Conservation (phyloP, 2,329 filamentous ascomycete species). For the Diaporthe australafricana region DNA sequence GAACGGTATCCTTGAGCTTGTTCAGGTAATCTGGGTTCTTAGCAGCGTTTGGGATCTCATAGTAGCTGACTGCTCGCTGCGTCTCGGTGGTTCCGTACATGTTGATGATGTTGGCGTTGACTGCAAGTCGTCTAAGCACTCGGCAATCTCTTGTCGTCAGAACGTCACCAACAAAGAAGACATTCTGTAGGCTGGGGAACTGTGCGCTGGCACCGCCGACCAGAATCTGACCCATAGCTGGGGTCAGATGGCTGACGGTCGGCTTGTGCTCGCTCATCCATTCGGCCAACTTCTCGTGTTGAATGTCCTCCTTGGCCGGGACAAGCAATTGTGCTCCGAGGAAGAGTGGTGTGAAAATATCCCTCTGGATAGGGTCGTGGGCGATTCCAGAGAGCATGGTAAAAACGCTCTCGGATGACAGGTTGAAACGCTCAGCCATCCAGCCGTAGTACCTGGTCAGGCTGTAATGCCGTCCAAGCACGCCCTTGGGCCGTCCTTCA, state of each 20-base stretch:
- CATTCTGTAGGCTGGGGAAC: constrained; percentile 81
- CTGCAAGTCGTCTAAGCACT: constrained; percentile 79
- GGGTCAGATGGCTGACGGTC: constrained; percentile 89
- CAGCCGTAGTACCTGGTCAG: constrained; percentile 89
- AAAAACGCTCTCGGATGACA: constrained; percentile 63
- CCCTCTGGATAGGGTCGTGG: constrained; percentile 69
- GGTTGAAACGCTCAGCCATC: constrained; percentile 87
- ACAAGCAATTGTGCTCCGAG: constrained; percentile 31
- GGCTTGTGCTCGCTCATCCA: constrained; percentile 84
- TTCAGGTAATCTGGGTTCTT: constrained; percentile 67
- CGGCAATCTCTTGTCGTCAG: constrained; percentile 86
- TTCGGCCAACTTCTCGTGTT: constrained; percentile 85
- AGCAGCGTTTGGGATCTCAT: constrained; percentile 75
- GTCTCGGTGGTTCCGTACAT: constrained; percentile 94
- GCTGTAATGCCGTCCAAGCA: constrained; percentile 87
- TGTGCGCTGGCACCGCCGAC: constrained; percentile 84
- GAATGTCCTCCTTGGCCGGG: constrained; percentile 65
- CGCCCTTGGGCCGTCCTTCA: constrained; percentile 61
- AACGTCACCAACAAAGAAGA: constrained; percentile 93
- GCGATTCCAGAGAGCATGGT: constrained; percentile 89
- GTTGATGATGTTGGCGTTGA: constrained; percentile 81
- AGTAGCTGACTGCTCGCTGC: constrained; percentile 84
- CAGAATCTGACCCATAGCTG: constrained; percentile 95
- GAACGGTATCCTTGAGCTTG: constrained; percentile 74
- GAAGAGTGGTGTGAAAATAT: constrained; percentile 35